Conservation (phyloP, 1,284 basidiomycete species). For the Cutaneotrichosporon sp. region DNA sequence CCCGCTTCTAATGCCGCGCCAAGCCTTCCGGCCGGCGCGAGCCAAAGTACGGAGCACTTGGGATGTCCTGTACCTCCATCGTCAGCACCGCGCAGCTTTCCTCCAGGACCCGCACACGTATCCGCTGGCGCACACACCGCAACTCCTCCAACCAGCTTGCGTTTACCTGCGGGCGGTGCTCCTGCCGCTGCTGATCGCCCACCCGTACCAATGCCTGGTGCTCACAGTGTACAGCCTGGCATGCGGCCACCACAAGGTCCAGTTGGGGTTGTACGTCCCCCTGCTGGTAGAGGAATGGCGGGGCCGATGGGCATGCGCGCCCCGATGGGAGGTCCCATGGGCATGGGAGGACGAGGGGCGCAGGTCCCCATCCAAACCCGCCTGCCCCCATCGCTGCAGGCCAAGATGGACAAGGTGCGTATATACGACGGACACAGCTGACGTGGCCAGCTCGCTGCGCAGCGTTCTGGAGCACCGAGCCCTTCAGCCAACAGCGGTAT, state of each 20-base stretch:
- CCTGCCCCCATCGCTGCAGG: conserved; percentile 81
- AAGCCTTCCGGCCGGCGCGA: not conserved
- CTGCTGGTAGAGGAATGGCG: not conserved
- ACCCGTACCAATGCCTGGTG: not conserved
- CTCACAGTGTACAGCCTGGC: not conserved
- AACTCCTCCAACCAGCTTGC: not conserved
- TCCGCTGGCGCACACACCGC: not conserved
- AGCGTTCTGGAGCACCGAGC: conserved; percentile 21
- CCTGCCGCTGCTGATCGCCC: not conserved
- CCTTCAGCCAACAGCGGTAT: conserved; percentile 12
- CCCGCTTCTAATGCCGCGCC: not conserved
- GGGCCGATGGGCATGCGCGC: conserved; percentile 8
- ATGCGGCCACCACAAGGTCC: not conserved
- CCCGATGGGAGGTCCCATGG: conserved; percentile 10
- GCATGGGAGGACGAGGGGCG: conserved; percentile 33
- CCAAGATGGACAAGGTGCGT: conserved; percentile 73
- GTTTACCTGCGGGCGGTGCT: not conserved
- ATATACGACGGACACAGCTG: conserved; percentile 3
- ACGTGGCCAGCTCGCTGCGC: conserved; percentile 18
- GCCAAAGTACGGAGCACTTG: not conserved
- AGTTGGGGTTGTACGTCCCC: not conserved
- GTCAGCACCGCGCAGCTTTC: not conserved
- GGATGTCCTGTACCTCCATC: not conserved
- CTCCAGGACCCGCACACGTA: not conserved
- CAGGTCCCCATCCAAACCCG: conserved; percentile 44